Base-by-base conservation (phyloP, 2,329 filamentous ascomycete genomes). In the Claviceps sp. region DNA sequence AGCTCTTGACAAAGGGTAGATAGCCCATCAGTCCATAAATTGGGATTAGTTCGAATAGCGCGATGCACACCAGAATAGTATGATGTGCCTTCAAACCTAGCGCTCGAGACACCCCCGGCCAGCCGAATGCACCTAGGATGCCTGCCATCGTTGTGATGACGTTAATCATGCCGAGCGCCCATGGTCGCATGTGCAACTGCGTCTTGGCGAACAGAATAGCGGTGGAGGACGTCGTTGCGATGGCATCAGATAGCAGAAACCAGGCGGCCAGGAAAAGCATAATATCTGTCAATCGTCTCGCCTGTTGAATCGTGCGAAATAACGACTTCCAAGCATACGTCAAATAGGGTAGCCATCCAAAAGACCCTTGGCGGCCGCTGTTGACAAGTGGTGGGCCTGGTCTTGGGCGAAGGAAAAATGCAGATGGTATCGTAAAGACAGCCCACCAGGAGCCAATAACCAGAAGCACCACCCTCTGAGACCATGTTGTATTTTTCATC, bases 131-230 rank as follows among this genome's bases (percentile, higher is more conserved):
- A 18, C 93, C 93, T 8, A 87, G 69, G 11, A 97, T 85, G 30
- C 93, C 93, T 5, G 82, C 82, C 43, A 86, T 69, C 13, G 91
- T 97, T 38, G 86, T 87, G 58, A 96, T 90, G 51, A 97, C 89
- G 61, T 90, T 95, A 66, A 98, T 96, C 64, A 97, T 75, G 5
- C 89, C 93, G 24, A 98, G 71, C 2, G 87, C 87, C 67, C 88
- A 89, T 1, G 90, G 84, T 54, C 84, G 78, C 93, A 98, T 98
- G 57, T 86, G 81, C 9, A 98, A 74, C 56, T 89, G 82, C 0
- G 91, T 97, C 70, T 97, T 97, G 42, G 91, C 93, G 65, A 96
- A 98, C 9, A 98, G 75, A 30, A 97, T 89, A 0, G 93, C 93
- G 0, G 93, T 97, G 14, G 89, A 91, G 37, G 87, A 93, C 0